phyloP scores from a whole-genome alignment of 129 eudicot genomes.

The Helichrysum umbraculigerum region DNA sequence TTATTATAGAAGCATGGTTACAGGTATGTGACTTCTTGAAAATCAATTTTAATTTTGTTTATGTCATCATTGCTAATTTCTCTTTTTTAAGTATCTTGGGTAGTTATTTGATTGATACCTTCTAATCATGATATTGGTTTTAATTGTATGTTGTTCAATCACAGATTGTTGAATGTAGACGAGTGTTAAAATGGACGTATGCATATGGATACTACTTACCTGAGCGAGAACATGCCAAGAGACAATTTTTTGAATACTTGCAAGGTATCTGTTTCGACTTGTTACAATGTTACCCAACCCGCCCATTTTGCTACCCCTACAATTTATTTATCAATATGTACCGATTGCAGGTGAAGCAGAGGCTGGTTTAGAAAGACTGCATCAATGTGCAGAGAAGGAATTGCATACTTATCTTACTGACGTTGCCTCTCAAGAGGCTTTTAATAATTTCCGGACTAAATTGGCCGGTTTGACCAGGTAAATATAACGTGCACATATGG shows the following conservation, averaged over 20 bases:
- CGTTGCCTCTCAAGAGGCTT: conserved; percentile 33
- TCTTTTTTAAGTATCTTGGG: background rate
- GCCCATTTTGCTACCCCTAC: too few species aligned
- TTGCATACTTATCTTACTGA: conserved; percentile 36
- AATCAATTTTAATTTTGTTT: too few species aligned
- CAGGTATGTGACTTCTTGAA: conserved; percentile 39
- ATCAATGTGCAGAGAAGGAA: conserved; percentile 79
- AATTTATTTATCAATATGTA: too few species aligned
- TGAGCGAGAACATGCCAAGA: conserved; percentile 48
- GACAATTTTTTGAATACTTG: conserved; percentile 68
- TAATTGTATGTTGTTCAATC: background rate
- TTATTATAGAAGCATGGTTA: conserved; percentile 67
- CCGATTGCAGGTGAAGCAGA: conserved; percentile 72
- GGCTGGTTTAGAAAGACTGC: conserved; percentile 77
- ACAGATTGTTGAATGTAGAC: conserved; percentile 84
- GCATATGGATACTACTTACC: conserved; percentile 78
- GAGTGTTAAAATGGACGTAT: conserved; percentile 81
- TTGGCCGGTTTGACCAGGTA: conserved; percentile 68
- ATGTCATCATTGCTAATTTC: background rate
- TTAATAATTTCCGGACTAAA: conserved; percentile 60
- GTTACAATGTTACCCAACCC: too few species aligned
- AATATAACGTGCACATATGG: background rate
- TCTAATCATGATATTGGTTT: too few species aligned
- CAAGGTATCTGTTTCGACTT: conserved; percentile 46
- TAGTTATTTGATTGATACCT: background rate